phyloP scores from a whole-genome alignment of 768 basidiomycete species.

The Dendrothele bispora region DNA sequence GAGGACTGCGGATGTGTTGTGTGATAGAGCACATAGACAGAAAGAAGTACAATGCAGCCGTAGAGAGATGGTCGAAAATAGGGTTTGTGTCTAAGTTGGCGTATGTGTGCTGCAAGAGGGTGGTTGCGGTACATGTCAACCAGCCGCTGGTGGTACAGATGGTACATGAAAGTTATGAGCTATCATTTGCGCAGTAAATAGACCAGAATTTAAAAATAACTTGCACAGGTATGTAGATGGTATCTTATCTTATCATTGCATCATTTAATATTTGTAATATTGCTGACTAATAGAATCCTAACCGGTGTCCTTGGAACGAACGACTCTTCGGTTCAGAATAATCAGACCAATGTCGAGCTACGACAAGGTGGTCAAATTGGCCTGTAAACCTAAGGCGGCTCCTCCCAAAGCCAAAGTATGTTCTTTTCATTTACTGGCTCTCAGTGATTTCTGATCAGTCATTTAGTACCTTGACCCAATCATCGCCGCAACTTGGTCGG shows the following conservation, averaged over 20 bases:
- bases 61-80: conserved; percentile 30
- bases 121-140: conserved; percentile 6
- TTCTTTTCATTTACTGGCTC: conserved; percentile 6
- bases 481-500: conserved; percentile 94
- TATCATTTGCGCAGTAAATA: background rate
- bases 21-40: conserved; percentile 27
- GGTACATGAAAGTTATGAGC: conserved; percentile 9
- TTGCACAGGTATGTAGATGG: no score
- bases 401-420: conserved; percentile 92
- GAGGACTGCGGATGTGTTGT: conserved; percentile 10
- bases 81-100: conserved; percentile 22
- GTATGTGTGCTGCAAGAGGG: conserved; percentile 3
- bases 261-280: no score
- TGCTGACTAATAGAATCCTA: no score
- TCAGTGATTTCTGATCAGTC: conserved; percentile 8
- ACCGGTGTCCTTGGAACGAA: background rate
- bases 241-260: no score
- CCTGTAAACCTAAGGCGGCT: conserved; percentile 96
- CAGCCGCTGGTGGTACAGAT: background rate
- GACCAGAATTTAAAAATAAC: no score
- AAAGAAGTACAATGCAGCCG: conserved; percentile 22
- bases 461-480: conserved; percentile 92
- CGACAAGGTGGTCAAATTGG: conserved; percentile 93
- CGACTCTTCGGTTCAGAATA: no score
- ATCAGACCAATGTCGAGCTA: conserved; percentile 86